Evolutionary conservation across 495 filamentous ascomycete species (phyloP), one percentile per base, ranked within the genome.

Genomic region (Elasticomyces elasticus): DNA sequence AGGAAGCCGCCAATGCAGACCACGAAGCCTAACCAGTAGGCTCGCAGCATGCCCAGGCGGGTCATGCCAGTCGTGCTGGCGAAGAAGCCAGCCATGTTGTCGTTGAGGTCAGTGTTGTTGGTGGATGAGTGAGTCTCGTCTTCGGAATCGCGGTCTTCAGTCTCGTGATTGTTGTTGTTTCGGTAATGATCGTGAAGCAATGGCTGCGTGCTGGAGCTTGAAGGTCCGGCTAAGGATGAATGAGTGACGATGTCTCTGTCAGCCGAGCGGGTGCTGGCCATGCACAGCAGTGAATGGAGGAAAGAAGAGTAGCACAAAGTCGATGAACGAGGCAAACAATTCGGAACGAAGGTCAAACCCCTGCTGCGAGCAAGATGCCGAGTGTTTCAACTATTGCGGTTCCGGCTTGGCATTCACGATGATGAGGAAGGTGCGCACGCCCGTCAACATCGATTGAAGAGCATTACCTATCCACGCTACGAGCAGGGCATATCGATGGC

Each of bases 1-100:
- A 72, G 56, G 56, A 72, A 72, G 0, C 69, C 69, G 10, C 67
- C 68, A 42, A 71, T 64, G 49, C 66, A 71, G 0, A 72, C 69
- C 2, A 79, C 71, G 3, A 66, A 63, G 13, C 75, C 74, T 7
- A 81, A 68, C 71, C 72, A 79, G 61, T 78, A 81, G 12, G 75
- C 74, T 44, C 77, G 69, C 35, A 73, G 63, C 61, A 70, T 59
- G 54, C 72, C 52, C 61, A 65, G 23, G n/a, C 28, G 51, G 27
- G 40, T 54, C 27, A 47, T 46, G 40, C 42, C 42, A 2, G 40
- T 20, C 15, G 42, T 54, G 40, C 17, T 22, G 40, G 25, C 27
- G 7, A 28, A 30, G 45, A 49, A 28, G 10, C 45, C 25, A 24
- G 49, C 49, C 40, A 46, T 54, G 22, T 38, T 27, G 26, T 48